A percentile compares a stretch with the other conserved stretches of the same genome.
phyloP scores from a whole-genome alignment of 257 asterid genomes.

The Primulina tabacum region DNA sequence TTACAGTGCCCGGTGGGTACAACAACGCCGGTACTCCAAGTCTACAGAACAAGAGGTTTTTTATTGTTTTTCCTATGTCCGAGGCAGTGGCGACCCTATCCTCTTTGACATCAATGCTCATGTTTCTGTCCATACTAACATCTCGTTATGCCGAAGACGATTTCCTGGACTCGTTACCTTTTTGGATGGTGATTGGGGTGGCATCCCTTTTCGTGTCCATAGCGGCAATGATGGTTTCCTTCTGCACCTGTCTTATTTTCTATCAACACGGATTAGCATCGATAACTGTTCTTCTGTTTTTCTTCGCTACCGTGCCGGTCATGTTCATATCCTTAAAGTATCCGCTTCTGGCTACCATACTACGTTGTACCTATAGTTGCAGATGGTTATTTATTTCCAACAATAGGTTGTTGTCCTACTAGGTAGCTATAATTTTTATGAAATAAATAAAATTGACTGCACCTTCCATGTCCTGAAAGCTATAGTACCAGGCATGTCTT shows the following conservation, averaged over 20 bases:
- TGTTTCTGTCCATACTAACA: constrained; percentile 39
- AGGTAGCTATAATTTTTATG: no score
- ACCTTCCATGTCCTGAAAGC: not conserved
- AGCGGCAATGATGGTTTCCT: constrained; percentile 35
- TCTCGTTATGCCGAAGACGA: constrained; percentile 34
- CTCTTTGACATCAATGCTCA: constrained; percentile 30
- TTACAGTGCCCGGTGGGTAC: constrained; percentile 44
- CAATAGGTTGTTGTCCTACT: constrained; percentile 16
- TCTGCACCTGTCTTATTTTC: constrained; percentile 23
- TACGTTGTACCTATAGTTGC: constrained; percentile 26
- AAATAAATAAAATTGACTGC: not conserved
- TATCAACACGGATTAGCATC: constrained; percentile 26
- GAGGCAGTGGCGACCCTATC: constrained; percentile 35
- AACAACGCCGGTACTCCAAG: constrained; percentile 27
- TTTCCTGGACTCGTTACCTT: constrained; percentile 32
- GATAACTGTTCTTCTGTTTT: not conserved
- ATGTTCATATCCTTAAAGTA: constrained; percentile 27
- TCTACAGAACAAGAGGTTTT: constrained; percentile 10
- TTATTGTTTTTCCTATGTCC: constrained; percentile 27
- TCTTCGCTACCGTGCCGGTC: constrained; percentile 25
- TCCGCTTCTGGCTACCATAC: constrained; percentile 22
- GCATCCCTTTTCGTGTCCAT: constrained; percentile 32
- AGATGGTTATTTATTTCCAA: constrained; percentile 23
- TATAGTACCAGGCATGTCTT: not conserved
- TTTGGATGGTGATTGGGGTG: constrained; percentile 32